Conservation (phyloP, 352 stramenopile genomes). For the Elongisporangium anandrum region DNA sequence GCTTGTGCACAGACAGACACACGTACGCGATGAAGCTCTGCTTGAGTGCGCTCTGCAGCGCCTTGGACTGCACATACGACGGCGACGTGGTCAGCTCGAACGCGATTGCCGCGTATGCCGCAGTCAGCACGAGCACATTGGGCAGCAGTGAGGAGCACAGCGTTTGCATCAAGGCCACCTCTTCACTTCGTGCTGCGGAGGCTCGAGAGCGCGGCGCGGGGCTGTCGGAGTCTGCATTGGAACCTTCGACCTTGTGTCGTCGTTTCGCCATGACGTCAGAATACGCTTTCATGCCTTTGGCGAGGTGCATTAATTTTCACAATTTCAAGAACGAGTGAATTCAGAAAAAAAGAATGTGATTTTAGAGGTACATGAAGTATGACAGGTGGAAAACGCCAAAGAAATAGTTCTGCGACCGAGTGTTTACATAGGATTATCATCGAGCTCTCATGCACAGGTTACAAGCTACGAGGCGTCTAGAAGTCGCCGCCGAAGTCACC, state of each 20-base stretch:
- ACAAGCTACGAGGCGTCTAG: conserved; percentile 4
- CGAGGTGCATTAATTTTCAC: neutral
- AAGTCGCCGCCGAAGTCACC: conserved; percentile 34
- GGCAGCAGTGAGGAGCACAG: conserved; percentile 27
- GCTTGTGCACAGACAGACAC: conserved; percentile 39
- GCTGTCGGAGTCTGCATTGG: neutral
- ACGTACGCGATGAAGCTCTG: conserved; percentile 58
- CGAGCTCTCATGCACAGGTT: too few species aligned
- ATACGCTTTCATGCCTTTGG: neutral
- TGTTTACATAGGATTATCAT: too few species aligned
- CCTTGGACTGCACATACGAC: conserved; percentile 38
- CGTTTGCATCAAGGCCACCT: neutral
- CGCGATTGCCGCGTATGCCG: conserved; percentile 34
- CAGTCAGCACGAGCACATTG: conserved; percentile 27
- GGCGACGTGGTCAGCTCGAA: conserved; percentile 54
- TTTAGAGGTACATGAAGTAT: neutral
- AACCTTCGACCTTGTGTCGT: neutral
- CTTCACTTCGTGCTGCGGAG: neutral
- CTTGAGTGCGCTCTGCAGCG: conserved; percentile 42
- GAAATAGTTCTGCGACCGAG: too few species aligned
- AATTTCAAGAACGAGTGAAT: neutral
- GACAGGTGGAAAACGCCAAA: neutral
- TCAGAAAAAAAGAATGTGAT: neutral
- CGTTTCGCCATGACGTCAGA: neutral
- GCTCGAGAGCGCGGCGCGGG: neutral